A percentile compares a stretch with the other conserved stretches of the same genome.
Conservation (phyloP, 768 basidiomycete species). For the Auricularia cornea region DNA sequence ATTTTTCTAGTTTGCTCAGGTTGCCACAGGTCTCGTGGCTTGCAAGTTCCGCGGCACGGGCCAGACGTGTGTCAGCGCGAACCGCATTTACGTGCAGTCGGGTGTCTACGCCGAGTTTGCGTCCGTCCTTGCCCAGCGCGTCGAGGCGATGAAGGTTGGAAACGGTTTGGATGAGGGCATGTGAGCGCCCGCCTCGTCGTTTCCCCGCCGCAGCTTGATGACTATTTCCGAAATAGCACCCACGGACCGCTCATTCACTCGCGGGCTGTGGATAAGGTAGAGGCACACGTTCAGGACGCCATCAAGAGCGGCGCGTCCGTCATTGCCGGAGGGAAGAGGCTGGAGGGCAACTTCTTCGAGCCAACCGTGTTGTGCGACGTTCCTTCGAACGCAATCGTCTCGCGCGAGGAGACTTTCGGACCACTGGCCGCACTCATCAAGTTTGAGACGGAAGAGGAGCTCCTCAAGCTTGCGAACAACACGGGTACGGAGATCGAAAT, state of each 20-base stretch:
- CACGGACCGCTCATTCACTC: constrained; percentile 92
- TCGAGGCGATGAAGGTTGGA: constrained; percentile 79
- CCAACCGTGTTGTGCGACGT: constrained; percentile 91
- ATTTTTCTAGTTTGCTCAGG: too few relatives aligned
- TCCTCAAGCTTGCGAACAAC: constrained; percentile 75
- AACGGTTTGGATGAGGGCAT: constrained; percentile 71
- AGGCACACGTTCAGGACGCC: constrained; percentile 82
- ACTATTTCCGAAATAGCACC: constrained; percentile 44
- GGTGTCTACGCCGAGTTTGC: constrained; percentile 90
- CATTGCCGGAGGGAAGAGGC: constrained; percentile 76
- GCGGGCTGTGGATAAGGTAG: constrained; percentile 79
- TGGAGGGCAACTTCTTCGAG: constrained; percentile 60
- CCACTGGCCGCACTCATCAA: constrained; percentile 79
- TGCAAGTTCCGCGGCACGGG: constrained; percentile 78
- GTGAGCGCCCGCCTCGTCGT: constrained; percentile 35
- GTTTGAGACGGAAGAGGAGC: constrained; percentile 93
- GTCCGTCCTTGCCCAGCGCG: constrained; percentile 72
- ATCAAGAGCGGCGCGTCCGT: constrained; percentile 77
- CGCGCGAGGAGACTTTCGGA: constrained; percentile 90
- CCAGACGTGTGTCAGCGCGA: constrained; percentile 83
- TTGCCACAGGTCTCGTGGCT: constrained; percentile 27
- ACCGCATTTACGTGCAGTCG: constrained; percentile 89
- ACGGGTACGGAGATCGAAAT: constrained; percentile 18
- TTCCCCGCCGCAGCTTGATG: background rate
- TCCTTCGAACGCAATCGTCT: constrained; percentile 51